phyloP scores from a whole-genome alignment of 2,329 filamentous ascomycete species.

The Magnaporthiopsis incrustans region DNA sequence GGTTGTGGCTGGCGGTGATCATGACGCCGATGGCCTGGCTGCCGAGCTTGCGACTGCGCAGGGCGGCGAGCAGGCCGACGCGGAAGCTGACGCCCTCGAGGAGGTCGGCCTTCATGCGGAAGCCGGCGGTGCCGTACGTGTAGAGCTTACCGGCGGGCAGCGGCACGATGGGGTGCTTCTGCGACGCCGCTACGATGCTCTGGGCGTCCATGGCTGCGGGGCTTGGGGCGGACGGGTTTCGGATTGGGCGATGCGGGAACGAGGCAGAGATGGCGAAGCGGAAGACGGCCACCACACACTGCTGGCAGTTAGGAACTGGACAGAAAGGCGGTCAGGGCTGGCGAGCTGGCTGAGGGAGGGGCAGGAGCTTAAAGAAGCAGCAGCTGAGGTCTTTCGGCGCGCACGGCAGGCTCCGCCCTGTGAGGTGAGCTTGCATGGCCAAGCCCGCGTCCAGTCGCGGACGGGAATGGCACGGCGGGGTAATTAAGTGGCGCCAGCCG shows the following conservation, averaged over 20 bases:
- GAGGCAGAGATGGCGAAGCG: not conserved
- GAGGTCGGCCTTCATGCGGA: conserved; percentile 65
- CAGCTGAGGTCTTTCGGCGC: not conserved
- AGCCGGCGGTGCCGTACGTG: conserved; percentile 60
- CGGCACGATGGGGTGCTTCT: conserved; percentile 52
- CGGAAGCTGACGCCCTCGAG: conserved; percentile 90
- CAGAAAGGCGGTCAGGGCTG: not conserved
- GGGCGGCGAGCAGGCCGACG: conserved; percentile 78
- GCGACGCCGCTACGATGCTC: conserved; percentile 51
- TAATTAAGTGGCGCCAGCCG: not conserved
- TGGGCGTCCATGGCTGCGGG: conserved; percentile 11
- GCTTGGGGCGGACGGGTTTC: not conserved
- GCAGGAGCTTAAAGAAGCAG: not conserved
- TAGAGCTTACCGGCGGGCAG: conserved; percentile 40
- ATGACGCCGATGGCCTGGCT: conserved; percentile 92
- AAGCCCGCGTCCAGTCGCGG: not conserved
- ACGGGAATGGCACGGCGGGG: too few species aligned
- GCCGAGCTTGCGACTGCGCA: conserved; percentile 83
- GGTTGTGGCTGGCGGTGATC: conserved; percentile 93
- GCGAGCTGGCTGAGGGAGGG: not conserved
- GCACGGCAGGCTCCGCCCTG: not conserved
- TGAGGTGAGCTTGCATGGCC: not conserved
- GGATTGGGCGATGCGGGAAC: not conserved
- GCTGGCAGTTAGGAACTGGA: not conserved
- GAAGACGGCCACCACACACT: not conserved